Conservation (phyloP, 2,329 filamentous ascomycete genomes). For the Colletotrichum simmondsii region DNA sequence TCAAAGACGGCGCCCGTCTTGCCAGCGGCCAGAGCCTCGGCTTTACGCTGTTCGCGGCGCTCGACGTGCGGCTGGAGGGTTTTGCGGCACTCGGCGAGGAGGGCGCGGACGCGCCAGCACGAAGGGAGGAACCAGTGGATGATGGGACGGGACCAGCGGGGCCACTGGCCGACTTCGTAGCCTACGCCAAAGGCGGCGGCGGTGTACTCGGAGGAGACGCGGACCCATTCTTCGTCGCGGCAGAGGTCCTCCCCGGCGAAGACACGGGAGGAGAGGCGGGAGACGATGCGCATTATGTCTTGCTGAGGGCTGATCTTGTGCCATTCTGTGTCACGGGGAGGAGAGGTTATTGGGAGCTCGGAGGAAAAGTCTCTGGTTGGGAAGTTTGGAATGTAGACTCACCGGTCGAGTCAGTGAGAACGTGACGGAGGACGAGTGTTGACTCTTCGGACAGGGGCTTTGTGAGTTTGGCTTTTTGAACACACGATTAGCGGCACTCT, state of each 20-base stretch:
- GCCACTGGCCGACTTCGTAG: constrained; percentile 30
- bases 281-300: constrained; percentile 26
- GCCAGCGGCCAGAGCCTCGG: constrained; percentile 9
- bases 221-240: constrained; percentile 34
- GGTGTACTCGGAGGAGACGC: constrained; percentile 27
- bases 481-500: neutral
- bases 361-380: too few species aligned
- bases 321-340: constrained; percentile 16
- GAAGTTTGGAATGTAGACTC: fast-evolving
- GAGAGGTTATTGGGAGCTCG: neutral
- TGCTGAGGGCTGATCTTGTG: constrained; percentile 22
- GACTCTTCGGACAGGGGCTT: constrained; percentile 22
- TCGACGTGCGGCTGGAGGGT: constrained; percentile 34
- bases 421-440: neutral
- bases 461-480: constrained; percentile 10
- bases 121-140: constrained; percentile 36
- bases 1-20: constrained; percentile 20
- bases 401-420: constrained; percentile 3
- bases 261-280: constrained; percentile 35
- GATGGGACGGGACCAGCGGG: constrained; percentile 29
- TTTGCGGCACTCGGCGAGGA: constrained; percentile 11
- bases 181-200: constrained; percentile 1
- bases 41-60: constrained; percentile 16
- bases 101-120: constrained; percentile 27
- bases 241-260: constrained; percentile 35